phyloP scores from a whole-genome alignment of 371 early-diverging fungal genomes.

The Conidiobolus incongruus region DNA sequence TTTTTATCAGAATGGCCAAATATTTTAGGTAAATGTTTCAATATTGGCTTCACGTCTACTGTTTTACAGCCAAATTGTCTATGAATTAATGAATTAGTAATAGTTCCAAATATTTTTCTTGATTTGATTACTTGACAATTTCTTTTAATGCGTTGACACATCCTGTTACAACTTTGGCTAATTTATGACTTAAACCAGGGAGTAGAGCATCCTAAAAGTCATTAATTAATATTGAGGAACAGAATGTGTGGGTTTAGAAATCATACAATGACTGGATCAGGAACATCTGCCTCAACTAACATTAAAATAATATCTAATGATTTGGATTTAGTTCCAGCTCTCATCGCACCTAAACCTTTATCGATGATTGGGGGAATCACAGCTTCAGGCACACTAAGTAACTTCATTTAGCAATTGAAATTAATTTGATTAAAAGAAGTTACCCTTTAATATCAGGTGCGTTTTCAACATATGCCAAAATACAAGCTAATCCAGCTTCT shows the following conservation, averaged over 20 bases:
- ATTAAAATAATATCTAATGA: conserved; percentile 59
- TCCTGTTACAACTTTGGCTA: conserved; percentile 74
- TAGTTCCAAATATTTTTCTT: conserved; percentile 55
- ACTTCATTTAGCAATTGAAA: not conserved
- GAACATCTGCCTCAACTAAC: conserved; percentile 66
- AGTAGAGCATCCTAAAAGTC: conserved; percentile 40
- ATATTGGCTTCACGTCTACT: conserved; percentile 50
- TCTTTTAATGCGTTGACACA: conserved; percentile 43
- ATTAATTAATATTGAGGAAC: too few species aligned
- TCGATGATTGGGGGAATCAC: conserved; percentile 66
- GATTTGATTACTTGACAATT: conserved; percentile 56
- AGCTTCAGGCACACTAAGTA: conserved; percentile 37
- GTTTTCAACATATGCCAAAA: conserved; percentile 52
- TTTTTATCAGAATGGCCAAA: conserved; percentile 84
- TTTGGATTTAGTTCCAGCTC: conserved; percentile 55
- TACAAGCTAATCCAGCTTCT: conserved; percentile 59
- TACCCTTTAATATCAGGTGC: conserved; percentile 57
- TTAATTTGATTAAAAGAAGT: not conserved
- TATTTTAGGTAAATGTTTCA: conserved; percentile 65
- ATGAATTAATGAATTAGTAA: conserved; percentile 31
- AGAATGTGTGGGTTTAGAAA: too few species aligned
- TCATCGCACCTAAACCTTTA: conserved; percentile 65
- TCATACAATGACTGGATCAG: conserved; percentile 61
- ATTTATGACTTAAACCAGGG: conserved; percentile 57
- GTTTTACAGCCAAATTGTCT: conserved; percentile 51